These are phyloP conservation scores for Protomyces arabidopsidicola DNA, from an alignment of 1,139 yeast species.

Conservation along the genomic window DNA sequence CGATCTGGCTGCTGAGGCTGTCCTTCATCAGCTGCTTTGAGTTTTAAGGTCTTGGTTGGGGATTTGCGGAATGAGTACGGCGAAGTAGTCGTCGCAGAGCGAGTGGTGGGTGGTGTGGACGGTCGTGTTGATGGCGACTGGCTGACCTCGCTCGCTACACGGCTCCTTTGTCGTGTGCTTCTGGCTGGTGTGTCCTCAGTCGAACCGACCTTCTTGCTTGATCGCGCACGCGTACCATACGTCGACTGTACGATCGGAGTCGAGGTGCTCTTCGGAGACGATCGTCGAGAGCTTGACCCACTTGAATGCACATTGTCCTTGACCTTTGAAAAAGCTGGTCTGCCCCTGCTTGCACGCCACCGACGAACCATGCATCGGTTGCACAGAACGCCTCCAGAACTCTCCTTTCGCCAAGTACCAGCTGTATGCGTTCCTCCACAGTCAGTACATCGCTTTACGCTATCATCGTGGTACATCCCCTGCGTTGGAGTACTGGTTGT, in stretches of 20 bases:
- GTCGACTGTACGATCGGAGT: not conserved
- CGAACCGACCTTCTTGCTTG: not conserved
- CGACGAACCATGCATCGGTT: not conserved
- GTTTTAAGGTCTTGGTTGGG: not conserved
- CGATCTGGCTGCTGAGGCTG: no score
- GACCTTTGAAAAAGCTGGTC: not conserved
- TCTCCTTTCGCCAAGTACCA: not conserved
- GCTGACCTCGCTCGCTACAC: not conserved
- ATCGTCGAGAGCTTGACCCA: no score
- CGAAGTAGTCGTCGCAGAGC: not conserved
- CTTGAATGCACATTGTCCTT: no score
- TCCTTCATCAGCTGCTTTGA: no score
- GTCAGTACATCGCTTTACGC: not conserved
- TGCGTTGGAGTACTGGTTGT: not conserved
- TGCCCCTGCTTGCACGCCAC: not conserved
- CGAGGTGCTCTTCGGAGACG: not conserved
- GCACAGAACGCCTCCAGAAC: not conserved
- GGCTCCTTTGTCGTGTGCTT: not conserved
- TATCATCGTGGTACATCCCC: not conserved
- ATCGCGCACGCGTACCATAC: not conserved
- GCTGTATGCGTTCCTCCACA: not conserved
- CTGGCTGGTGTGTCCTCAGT: not conserved
- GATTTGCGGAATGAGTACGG: not conserved
- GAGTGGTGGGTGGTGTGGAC: no score
- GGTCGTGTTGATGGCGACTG: no score